Percentiles rank a stretch among this genome's conserved stretches.
phyloP scores from a whole-genome alignment of 129 eudicot species.

The Apium graveolens region DNA sequence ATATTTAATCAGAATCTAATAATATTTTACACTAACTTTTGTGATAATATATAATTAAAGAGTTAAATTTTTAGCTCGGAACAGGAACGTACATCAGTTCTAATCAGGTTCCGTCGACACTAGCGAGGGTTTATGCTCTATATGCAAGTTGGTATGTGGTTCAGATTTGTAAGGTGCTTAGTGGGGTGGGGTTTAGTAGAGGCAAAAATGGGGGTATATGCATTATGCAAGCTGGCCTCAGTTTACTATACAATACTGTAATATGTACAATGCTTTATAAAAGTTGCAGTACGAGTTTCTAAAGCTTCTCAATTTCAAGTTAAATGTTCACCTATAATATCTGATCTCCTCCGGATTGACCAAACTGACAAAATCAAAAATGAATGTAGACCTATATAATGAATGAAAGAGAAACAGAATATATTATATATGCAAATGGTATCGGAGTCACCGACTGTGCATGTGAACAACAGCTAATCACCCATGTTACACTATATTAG shows the following conservation, averaged over 20 bases:
- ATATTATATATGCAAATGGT: neutral
- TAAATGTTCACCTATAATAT: slow-evolving; percentile 4
- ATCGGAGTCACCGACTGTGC: neutral
- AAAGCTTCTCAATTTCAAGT: neutral
- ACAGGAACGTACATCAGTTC: neutral
- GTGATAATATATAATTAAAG: too few species aligned
- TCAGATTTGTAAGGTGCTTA: neutral
- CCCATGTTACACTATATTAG: slow-evolving; percentile 7
- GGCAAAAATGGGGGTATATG: slow-evolving; percentile 4
- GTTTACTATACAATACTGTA: neutral
- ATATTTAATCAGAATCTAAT: too few species aligned
- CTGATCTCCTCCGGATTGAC: neutral
- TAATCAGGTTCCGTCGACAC: neutral
- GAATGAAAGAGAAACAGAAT: neutral
- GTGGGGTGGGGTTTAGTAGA: neutral
- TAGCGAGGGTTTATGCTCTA: too few species aligned
- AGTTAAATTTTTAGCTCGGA: too few species aligned
- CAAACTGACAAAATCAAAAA: neutral
- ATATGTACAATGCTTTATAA: neutral
- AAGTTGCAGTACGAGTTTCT: neutral
- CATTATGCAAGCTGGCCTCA: neutral
- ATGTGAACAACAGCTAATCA: slow-evolving; percentile 5
- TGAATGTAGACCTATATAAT: neutral
- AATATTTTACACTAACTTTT: too few species aligned
- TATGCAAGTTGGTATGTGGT: neutral